These are phyloP conservation scores for Metrosideros polymorpha DNA, from an alignment of 441 rosid species.

Conservation along the genomic window DNA sequence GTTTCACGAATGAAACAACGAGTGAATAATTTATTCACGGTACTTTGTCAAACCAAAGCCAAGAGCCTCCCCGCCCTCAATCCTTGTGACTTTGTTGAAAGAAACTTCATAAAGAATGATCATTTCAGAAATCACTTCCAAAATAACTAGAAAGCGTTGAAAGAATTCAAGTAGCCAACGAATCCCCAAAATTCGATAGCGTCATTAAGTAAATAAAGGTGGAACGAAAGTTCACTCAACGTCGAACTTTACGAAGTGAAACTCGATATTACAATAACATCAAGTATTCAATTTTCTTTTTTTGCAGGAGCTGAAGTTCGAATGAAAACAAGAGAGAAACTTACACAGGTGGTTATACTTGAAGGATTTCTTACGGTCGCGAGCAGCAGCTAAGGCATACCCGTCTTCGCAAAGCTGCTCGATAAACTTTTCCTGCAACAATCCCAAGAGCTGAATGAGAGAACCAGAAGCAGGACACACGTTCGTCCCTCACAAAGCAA, in stretches of 20 bases:
- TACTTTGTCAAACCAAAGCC: neutral
- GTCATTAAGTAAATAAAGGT: neutral
- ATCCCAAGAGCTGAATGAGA: neutral
- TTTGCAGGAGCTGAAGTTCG: neutral
- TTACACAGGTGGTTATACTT: slow-evolving; percentile 71
- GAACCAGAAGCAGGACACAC: neutral
- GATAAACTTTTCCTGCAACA: slow-evolving; percentile 68
- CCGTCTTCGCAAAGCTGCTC: slow-evolving; percentile 60
- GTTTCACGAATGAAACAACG: neutral
- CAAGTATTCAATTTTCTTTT: neutral
- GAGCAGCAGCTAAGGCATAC: slow-evolving; percentile 26
- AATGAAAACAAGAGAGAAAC: neutral
- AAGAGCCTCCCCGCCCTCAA: neutral
- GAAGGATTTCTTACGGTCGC: slow-evolving; percentile 51
- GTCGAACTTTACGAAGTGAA: neutral
- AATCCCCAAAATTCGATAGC: neutral
- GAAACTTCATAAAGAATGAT: neutral
- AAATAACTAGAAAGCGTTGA: neutral
- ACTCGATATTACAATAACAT: neutral
- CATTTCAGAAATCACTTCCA: neutral
- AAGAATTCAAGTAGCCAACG: neutral
- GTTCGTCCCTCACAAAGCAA: neutral
- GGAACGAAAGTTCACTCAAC: neutral
- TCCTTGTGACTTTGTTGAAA: neutral
- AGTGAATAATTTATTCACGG: neutral